These are phyloP conservation scores for Inosperma sp. DNA, from an alignment of 768 basidiomycete genomes.

Conservation along the genomic window DNA sequence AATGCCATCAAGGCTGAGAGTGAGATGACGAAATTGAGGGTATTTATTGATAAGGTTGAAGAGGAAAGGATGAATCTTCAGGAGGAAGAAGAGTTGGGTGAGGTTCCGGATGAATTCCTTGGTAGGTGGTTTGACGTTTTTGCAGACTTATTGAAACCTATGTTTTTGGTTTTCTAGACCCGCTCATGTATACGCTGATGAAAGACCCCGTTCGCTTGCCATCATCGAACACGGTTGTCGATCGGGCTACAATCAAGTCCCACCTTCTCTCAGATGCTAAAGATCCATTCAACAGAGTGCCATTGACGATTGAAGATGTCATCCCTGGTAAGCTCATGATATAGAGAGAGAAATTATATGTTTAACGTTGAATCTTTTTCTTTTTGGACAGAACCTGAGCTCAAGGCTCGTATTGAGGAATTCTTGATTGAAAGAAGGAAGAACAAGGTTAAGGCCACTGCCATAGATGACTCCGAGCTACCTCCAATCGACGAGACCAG, in stretches of 20 bases:
- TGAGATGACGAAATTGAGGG: conserved; percentile 66
- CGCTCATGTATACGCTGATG: conserved; percentile 90
- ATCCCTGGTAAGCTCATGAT: conserved; percentile 53
- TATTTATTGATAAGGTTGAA: conserved; percentile 81
- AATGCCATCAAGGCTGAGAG: conserved; percentile 66
- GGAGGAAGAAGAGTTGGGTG: conserved; percentile 88
- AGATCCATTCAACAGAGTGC: conserved; percentile 93
- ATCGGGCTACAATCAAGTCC: conserved; percentile 91
- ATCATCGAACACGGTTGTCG: conserved; percentile 71
- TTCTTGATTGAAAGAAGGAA: not conserved
- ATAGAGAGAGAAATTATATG: conserved; percentile 2
- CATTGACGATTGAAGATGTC: conserved; percentile 76
- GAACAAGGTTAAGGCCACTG: not conserved
- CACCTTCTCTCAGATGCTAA: conserved; percentile 86
- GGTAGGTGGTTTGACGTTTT: conserved; percentile 45
- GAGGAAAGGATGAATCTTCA: conserved; percentile 72
- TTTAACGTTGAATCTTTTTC: not conserved
- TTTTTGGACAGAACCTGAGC: not conserved
- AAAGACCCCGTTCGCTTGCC: conserved; percentile 91
- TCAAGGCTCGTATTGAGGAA: conserved; percentile 2
- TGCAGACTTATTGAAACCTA: conserved; percentile 1
- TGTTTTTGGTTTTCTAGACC: conserved; percentile 47
- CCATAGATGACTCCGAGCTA: too few species aligned
- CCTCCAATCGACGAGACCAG: too few species aligned
- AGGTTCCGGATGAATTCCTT: conserved; percentile 92